Evolutionary conservation across 108 stramenopile species (phyloP), one percentile per base, ranked within the genome.

Genomic region (Cyclotella kingstonii): DNA sequence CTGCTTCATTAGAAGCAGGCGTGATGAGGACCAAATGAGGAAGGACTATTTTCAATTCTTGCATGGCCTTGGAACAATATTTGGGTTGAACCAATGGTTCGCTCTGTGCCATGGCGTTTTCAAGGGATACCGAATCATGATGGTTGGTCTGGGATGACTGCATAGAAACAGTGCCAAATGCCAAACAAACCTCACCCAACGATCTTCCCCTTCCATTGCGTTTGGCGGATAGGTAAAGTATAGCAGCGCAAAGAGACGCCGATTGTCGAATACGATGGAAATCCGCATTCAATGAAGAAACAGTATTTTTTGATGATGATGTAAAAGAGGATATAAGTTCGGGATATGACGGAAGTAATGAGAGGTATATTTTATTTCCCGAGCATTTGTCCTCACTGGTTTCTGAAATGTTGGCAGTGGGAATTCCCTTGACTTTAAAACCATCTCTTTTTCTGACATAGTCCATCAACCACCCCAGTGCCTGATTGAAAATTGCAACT

Each of bases 81-180:
- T 71, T 71, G 12, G 70, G 70, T 14, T 61, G 39, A 5, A 71
- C 70, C 28, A 71, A 54, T 33, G 70, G 54, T 33, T 71, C 70
- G 25, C 23, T 26, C 17, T 22, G 54, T 2, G 25, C 47, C 26
- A 44, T 54, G 18, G 33, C 18, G 0, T 38, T 41, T 3, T 0
- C 40, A 3, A 18, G 11, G 4, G 23, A 0, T n/a, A n/a, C 15
- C 10, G 18, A 19, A 19, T 33, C 2, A 31, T 29, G 15, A 15
- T 4, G 43, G 11, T 12, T n/a, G n/a, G 43, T 18, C 43, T n/a
- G 19, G 43, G 43, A 36, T 36, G 36, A 18, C 0, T 27, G 26
- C 11, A 54, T 23, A 12, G 28, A 2, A 60, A 19, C 44, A n/a
- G 70, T 56, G 9, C 70, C 70, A 46, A 71, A 71, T 9, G 70